Evolutionary conservation across 768 basidiomycete genomes (phyloP).

Genomic region (Mycena chlorophos): DNA sequence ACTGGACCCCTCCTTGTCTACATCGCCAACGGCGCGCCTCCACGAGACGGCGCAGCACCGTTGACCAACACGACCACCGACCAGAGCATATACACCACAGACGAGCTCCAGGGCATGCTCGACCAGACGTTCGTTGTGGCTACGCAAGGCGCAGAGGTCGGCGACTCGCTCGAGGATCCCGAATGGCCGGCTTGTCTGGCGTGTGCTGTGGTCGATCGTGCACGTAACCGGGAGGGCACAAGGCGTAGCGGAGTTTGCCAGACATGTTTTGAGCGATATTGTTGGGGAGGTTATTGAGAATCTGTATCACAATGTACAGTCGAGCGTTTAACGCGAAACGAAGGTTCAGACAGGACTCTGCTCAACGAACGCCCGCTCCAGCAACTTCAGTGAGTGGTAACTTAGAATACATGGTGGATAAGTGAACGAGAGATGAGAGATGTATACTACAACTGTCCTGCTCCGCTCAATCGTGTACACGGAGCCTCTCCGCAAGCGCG

Average conservation of each 20-base stretch:
- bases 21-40: constrained; percentile 54
- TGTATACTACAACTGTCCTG: too few species aligned
- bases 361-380: too few species aligned
- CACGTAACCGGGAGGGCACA: constrained; percentile 29
- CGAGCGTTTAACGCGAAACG: too few species aligned
- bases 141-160: constrained; percentile 42
- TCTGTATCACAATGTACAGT: too few species aligned
- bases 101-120: constrained; percentile 45
- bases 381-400: too few species aligned
- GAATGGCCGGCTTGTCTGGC: constrained; percentile 53
- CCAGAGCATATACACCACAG: constrained; percentile 37
- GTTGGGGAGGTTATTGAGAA: too few species aligned
- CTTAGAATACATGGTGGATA: too few species aligned
- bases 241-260: constrained; percentile 31
- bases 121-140: constrained; percentile 44
- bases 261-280: constrained; percentile 34
- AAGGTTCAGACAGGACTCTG: too few species aligned
- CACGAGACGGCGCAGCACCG: constrained; percentile 36
- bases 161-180: constrained; percentile 32
- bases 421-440: too few species aligned
- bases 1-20: constrained; percentile 54
- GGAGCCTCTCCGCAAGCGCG: constrained; percentile 45
- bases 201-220: constrained; percentile 53
- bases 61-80: constrained; percentile 45
- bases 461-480: constrained; percentile 15